Base-by-base conservation (phyloP, 2,329 filamentous ascomycete species). In the Aspergillus sp. region DNA sequence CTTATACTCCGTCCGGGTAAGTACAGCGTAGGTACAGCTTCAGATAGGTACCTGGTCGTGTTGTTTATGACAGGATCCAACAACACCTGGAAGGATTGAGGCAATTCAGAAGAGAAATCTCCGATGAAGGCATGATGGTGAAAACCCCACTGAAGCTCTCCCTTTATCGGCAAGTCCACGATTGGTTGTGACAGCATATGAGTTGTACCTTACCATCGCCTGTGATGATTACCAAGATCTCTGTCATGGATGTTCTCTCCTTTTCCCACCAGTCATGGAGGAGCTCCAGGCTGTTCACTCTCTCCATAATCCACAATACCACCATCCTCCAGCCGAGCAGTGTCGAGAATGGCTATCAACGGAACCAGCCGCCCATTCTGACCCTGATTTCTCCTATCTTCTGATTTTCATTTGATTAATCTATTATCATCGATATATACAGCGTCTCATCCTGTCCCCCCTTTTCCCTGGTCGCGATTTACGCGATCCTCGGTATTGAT, bases 371-470 rank as follows among this genome's bases (percentile, higher is more conserved):
- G 40, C n/a, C 38, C 16, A 47, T 33, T 35, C 4, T 36, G 11
- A 35, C 22, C 19, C 40, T 42, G 17, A 17, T 42, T 42, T 17
- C 16, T 20, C 40, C 19, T 42, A 19, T 42, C 19, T 42, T 20
- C 11, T n/a, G 35, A 22, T 43, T 32, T 24, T 32, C n/a, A 35
- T 45, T 50, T 24, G 16, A 30, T 44, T 35, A 19, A 24, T 47
- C 33, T 47, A 49, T 52, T 50, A 32, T 30, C 26, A 30, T 36
- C 52, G 51, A 53, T 41, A 26, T 38, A 26, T 47, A 22, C 22
- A 7, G 22, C 5, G 22, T 47, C 42, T 26, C n/a, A 19, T 46
- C 24, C 26, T 40, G 47, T 16, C n/a, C 8, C 8, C 16, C 36
- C 13, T 40, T 36, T 33, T 38, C 40, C 26, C 7, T 45, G 26